Evolutionary conservation across 192 early-diverging fungal genomes (phyloP), one percentile per base, ranked within the genome.

Genomic region (Rhizophagus clarus): DNA sequence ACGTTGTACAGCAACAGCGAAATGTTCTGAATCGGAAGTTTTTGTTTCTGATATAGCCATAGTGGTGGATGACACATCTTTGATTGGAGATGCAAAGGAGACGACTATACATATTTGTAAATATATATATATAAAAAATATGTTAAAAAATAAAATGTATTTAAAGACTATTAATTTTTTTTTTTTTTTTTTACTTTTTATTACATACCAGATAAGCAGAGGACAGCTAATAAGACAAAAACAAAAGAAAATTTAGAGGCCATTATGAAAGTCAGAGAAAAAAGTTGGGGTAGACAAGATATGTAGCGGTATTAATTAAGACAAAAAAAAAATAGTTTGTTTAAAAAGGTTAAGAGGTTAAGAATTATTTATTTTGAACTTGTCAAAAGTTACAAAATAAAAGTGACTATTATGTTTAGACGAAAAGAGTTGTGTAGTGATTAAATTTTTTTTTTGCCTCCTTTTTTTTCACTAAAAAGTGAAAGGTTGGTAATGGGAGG

Each of bases 1-100:
- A 11, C 88, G 83, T 71, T 87, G 85, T 28, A 90, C 88, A 11
- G 88, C 88, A 56, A 90, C 88, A 73, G 84, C 84, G 61, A 90
- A 85, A 79, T 85, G 82, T 68, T 89, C 87, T 11, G 82, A 66
- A 60, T 64, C 68, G 29, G 82, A 73, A 63, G 80, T 82, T 77
- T 40, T 61, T 49, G 81, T 76, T 66, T 83, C 79, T 70, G 83
- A 78, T 62, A 86, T 81, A 40, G 80, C 74, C 47, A 86, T 40
- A 32, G 80, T 61, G 3, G 85, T 86, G 37, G 80, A 72, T 47
- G 85, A 83, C 64, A 86, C 67, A 72, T 86, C 85, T 29, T 68
- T 63, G 24, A 78, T 45, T 15, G 76, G 76, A 26, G n/a, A 51
- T 17, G 76, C 76, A 15, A 17, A 22, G 66, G 64, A 66, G 4